A percentile compares a stretch with the other conserved stretches of the same genome.
These are phyloP conservation scores for Silene coronaria DNA, from an alignment of 179 eudicot species.

Conservation along the genomic window DNA sequence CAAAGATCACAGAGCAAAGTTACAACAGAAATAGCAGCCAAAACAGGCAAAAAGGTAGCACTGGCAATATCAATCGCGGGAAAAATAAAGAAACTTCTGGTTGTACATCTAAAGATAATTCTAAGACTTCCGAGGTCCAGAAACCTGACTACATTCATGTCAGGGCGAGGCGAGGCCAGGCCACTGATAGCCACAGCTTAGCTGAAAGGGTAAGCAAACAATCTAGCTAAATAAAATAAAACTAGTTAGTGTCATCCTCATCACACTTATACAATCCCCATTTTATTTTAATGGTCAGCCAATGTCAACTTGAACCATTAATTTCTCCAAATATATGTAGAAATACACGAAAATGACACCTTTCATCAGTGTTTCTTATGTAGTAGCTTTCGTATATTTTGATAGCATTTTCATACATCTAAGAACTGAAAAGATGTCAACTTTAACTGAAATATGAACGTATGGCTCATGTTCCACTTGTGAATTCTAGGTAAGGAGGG, in stretches of 20 bases:
- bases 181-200: slow-evolving; percentile 97
- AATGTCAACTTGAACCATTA: neutral
- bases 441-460: neutral
- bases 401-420: neutral
- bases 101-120: slow-evolving; percentile 51
- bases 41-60: slow-evolving; percentile 33
- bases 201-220: slow-evolving; percentile 75
- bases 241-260: neutral
- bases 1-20: slow-evolving; percentile 47
- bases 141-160: slow-evolving; percentile 88
- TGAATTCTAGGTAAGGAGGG: slow-evolving; percentile 66
- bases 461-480: slow-evolving; percentile 3
- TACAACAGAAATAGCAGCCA: slow-evolving; percentile 38
- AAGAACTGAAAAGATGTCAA: slow-evolving; percentile 1
- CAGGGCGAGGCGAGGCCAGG: slow-evolving; percentile 94
- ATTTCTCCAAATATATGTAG: neutral
- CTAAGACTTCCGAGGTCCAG: slow-evolving; percentile 49
- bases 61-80: slow-evolving; percentile 25
- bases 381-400: neutral
- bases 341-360: neutral
- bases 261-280: neutral
- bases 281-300: neutral
- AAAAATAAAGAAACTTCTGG: slow-evolving; percentile 43
- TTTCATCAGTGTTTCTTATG: no score
- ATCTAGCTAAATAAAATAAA: neutral